Base-by-base conservation (phyloP, 768 basidiomycete species). In the Mycena rosella region DNA sequence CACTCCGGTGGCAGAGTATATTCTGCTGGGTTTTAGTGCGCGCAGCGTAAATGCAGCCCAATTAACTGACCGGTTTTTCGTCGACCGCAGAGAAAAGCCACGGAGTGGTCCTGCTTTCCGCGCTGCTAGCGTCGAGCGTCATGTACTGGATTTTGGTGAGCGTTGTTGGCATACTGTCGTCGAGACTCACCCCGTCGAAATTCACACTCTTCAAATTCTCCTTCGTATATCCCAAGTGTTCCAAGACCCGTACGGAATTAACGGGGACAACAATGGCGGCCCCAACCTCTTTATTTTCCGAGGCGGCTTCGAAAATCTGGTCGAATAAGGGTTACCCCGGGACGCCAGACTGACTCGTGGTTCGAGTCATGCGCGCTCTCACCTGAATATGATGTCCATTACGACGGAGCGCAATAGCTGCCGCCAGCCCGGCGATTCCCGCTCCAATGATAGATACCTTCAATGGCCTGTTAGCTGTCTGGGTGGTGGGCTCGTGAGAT, bases 221-320 rank as follows among this genome's bases (percentile, higher is more conserved):
- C 34, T 65, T 65, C 5, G 4, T 7, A 11, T 58, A 58, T 29
- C 63, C 63, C 8, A 65, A 40, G 26, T 40, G n/a, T 15, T 65
- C 48, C 18, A 65, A 38, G 3, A 65, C 63, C 1, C 36, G 38
- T 2, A 36, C 34, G n/a, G 18, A 26, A 29, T 65, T 65, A 11
- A 11, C n/a, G 14, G 63, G 48, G 2, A 57, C 49, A 20, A 34
- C 48, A 22, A 65, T 26, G 2, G 63, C 63, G 20, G 63, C 56
- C 0, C 63, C 63, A 3, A 65, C 32, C 15, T 65, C 63, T 1
- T 9, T 34, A 3, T 30, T 52, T 1, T n/a, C 18, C 1, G 51
- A 36, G 13, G 45, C 56, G 8, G 56, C 20, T 26, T 65, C 64
- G 32, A 58, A 65, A 10, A 65, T 47, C 64, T 63, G 9, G 20